Base-by-base conservation (phyloP, 306 rosid genomes). In the Adenanthera pavonina region DNA sequence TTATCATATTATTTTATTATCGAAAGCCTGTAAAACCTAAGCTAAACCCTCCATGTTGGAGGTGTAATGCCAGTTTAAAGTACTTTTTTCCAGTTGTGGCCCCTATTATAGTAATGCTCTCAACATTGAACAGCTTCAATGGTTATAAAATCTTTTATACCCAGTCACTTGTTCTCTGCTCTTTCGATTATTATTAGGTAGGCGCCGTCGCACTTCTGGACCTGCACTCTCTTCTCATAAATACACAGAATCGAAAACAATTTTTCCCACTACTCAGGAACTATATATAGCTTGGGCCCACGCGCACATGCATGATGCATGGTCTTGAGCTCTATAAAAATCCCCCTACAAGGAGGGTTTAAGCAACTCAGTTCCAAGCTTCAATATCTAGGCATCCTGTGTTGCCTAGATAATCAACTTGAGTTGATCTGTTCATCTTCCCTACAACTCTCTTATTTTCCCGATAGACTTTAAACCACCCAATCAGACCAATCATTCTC, bases 321-420 rank as follows among this genome's bases (percentile, higher is more conserved):
- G 51, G 35, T 44, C 75, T 57, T 60, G 75, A 78, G 51, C 56
- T 74, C 86, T 78, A 85, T 85, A 85, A 57, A 85, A 74, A 6
- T 16, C 51, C 33, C 12, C 12, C 6, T 8, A 0, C 1, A 15
- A 54, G 3, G n/a, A 30, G 43, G 51, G 36, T 76, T 10, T 38
- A 65, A 36, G 48, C 85, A 84, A 62, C 67, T 65, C 54, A 44
- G 35, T 46, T 49, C 46, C 61, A 38, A 69, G 69, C 71, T 78
- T 57, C 66, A 14, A 41, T 67, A 17, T 10, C 67, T 49, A 48
- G 2, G 48, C 77, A 38, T 36, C 41, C 61, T 14, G n/a, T 30
- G 19, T 73, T 73, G 62, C 56, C 73, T 30, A 43, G 57, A 52
- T 65, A 43, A 16, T 4, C 49, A 7, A 17, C 34, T 46, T 69